Base-by-base conservation (phyloP, 202 grass and related monocot genomes). In the Zizania palustris region DNA sequence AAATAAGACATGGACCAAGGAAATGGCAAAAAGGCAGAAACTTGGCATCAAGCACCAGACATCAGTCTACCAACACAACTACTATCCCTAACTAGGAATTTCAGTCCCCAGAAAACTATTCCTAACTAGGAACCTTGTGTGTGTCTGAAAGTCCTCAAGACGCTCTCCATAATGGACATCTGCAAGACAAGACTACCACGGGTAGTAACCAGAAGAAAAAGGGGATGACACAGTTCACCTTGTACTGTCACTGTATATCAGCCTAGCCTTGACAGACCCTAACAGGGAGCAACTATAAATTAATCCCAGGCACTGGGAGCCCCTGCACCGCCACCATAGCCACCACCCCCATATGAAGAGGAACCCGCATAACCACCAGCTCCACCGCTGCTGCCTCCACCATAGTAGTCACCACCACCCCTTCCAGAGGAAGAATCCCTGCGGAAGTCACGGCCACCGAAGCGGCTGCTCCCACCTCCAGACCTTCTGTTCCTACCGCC, bases 391-490 rank as follows among this genome's bases (percentile, higher is more conserved):
- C 90, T 77, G 8, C 90, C 87, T 50, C 91, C 82, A 83, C 80
- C 81, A 13, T 86, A 88, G 63, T 88, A 68, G 63, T 82, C 89
- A n/a, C 88, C 71, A 5, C 87, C 80, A 9, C 85, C 81, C 0
- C 80, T 55, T 2, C 71, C 80, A 7, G 88, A 86, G 69, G 87
- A 85, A 80, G 88, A 90, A 74, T 93, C 91, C 51, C 49, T 83
- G 36, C 91, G 85, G 67, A 93, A 90, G 85, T 93, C 91, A 55
- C 88, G 80, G 44, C 88, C 91, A 72, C 91, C 91, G 21, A 93
- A 93, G 63, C 69, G 88, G 61, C 50, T 68, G 61, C 50, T 68
- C 16, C 85, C 88, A 79, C 89, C 82, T 3, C 88, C 85, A 67
- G 82, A 85, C 35, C 91, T 50, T 44, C 80, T 74, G 64, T 84